Evolutionary conservation across 2,329 filamentous ascomycete genomes (phyloP).

Genomic region (Neocatenulostroma microsporum): DNA sequence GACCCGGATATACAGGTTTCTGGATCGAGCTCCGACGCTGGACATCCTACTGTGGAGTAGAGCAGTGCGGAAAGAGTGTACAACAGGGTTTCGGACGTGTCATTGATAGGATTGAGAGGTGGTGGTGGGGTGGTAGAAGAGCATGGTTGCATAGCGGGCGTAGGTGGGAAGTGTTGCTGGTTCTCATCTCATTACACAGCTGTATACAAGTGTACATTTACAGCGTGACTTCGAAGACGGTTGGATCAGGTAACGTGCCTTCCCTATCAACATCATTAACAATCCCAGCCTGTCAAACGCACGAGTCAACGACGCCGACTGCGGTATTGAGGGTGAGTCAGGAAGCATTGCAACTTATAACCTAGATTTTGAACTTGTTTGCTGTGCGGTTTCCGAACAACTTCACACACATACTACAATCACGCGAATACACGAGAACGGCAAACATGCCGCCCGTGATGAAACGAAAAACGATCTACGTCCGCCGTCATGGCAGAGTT

Average conservation of each 20-base stretch:
- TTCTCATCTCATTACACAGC: conserved; percentile 2
- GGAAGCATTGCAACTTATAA: background rate
- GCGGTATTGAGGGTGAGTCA: too few relatives aligned
- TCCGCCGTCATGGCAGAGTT: background rate
- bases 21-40: conserved; percentile 22
- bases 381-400: background rate
- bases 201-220: conserved; percentile 1
- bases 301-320: too few relatives aligned
- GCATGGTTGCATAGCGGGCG: conserved; percentile 2
- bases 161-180: background rate
- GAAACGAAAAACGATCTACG: too few relatives aligned
- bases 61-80: too few relatives aligned
- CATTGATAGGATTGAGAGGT: background rate
- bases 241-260: background rate
- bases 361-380: background rate
- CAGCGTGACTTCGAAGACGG: background rate
- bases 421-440: too few relatives aligned
- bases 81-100: conserved; percentile 1
- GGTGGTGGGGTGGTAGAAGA: background rate
- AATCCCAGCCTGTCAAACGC: too few relatives aligned
- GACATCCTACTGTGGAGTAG: conserved; percentile 26
- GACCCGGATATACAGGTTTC: conserved; percentile 52
- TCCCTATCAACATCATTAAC: too few relatives aligned
- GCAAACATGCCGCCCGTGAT: too few relatives aligned
- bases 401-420: background rate